Evolutionary conservation across 2,329 filamentous ascomycete species (phyloP).

Genomic region (Trichoderma sp.): DNA sequence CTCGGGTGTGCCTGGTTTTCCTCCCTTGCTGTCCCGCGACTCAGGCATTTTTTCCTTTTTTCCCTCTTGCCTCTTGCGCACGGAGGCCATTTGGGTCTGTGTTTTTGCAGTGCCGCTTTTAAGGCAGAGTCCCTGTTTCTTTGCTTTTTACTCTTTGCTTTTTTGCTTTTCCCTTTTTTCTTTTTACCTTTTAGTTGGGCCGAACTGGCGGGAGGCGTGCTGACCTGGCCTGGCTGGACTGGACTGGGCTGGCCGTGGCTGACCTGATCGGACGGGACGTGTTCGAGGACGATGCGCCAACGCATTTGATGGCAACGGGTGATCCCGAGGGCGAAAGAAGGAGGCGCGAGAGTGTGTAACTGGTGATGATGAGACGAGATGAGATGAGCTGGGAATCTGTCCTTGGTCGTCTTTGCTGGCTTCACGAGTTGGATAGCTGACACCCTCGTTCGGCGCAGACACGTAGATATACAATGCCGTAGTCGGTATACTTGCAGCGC

Average conservation of each 20-base stretch:
- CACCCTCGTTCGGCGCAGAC: not conserved
- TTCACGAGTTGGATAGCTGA: not conserved
- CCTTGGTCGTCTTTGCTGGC: not conserved
- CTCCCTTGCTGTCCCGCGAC: slow-evolving; percentile 18
- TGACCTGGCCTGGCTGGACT: not conserved
- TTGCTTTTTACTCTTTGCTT: not conserved
- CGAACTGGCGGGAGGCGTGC: not conserved
- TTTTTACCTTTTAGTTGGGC: not conserved
- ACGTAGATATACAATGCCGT: not conserved
- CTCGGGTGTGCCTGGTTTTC: slow-evolving; percentile 18
- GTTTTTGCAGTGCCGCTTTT: slow-evolving; percentile 11
- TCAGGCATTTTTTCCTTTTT: slow-evolving; percentile 4
- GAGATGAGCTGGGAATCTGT: not conserved
- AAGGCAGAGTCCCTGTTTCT: not conserved
- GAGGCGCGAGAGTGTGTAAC: not conserved
- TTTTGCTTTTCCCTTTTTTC: not conserved
- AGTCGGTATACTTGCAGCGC: no score
- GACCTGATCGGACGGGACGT: not conserved
- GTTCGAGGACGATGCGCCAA: not conserved
- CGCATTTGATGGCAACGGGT: not conserved
- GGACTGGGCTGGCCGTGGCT: not conserved
- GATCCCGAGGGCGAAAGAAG: not conserved
- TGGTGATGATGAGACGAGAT: not conserved
- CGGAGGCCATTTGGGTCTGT: slow-evolving; percentile 10
- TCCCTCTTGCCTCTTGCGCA: slow-evolving; percentile 1